Evolutionary conservation across 768 basidiomycete genomes (phyloP), one percentile per base, ranked within the genome.

Genomic region (Leucogyrophana mollusca): DNA sequence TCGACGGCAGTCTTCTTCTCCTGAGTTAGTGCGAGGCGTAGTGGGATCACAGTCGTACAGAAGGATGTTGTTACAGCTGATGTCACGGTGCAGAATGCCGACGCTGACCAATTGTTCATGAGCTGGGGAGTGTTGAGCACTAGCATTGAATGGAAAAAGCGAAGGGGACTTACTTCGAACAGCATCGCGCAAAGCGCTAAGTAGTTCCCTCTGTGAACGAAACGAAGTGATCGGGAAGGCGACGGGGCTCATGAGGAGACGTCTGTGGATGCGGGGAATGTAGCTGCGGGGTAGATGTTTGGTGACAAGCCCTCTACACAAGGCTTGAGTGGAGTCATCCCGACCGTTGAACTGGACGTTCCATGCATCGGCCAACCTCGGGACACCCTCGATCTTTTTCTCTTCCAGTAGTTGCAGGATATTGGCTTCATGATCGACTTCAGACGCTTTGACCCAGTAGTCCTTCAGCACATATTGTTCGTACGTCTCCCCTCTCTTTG

Each of bases 391-490:
- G 25, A 40, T 10, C 38, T 22, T 40, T 16, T n/a, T n/a, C n/a
- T n/a, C n/a, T n/a, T n/a, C n/a, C n/a, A n/a, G n/a, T n/a, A n/a
- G n/a, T n/a, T 7, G 4, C 14, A 22, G 38, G 18, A 40, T 0
- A 16, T 21, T 40, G 0, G 25, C 38, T 24, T 40, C 20, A 2
- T 40, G 38, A 17, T 40, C 2, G 21, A 9, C 25, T 24, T 7
- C 25, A 2, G 21, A 21, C 38, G 21, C 11, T 2, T 21, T 5
- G 11, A 40, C 20, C 38, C 38, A 40, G 25, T 24, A 40, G 20
- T 40, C 38, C 25, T 40, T 40, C 21, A 40, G 38, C 17, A 24
- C 13, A 5, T 42, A 42, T 32, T 42, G n/a, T n/a, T n/a, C n/a
- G n/a, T n/a, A n/a, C n/a, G n/a, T 2, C 17, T 30, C 14, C 24